These are phyloP conservation scores for Triadica sebifera DNA, from an alignment of 345 rosid species.

Conservation along the genomic window DNA sequence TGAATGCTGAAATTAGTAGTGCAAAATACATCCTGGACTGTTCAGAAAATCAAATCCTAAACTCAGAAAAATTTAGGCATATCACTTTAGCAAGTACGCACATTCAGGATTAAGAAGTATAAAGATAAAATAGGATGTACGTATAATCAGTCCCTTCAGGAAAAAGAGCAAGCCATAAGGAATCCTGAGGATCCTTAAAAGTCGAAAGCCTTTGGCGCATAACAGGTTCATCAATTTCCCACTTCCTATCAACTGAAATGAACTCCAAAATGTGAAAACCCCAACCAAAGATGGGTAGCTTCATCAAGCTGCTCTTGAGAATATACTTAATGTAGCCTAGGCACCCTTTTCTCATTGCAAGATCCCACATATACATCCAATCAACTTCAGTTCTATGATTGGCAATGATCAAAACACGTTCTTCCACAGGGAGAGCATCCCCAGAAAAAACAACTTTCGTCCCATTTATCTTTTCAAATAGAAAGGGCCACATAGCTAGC, in stretches of 20 bases:
- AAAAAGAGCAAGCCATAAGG: constrained; percentile 85
- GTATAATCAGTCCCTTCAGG: constrained; percentile 92
- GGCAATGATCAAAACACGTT: constrained; percentile 61
- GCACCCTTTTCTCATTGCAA: constrained; percentile 71
- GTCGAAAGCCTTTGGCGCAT: constrained; percentile 56
- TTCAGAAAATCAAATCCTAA: background rate
- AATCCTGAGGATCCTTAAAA: constrained; percentile 63
- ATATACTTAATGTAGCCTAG: constrained; percentile 73
- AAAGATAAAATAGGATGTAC: constrained; percentile 37
- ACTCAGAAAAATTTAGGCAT: background rate
- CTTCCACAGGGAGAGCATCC: constrained; percentile 48
- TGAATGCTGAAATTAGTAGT: background rate
- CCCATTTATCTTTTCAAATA: constrained; percentile 73
- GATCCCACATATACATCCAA: constrained; percentile 92
- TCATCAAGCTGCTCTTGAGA: constrained; percentile 85
- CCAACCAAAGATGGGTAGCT: constrained; percentile 76
- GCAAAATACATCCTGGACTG: background rate
- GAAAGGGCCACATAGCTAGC: constrained; percentile 82
- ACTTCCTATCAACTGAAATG: constrained; percentile 82
- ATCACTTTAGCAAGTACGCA: constrained; percentile 6
- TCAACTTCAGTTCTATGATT: constrained; percentile 93
- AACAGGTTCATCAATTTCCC: constrained; percentile 68
- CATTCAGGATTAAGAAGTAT: constrained; percentile 16
- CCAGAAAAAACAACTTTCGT: constrained; percentile 70
- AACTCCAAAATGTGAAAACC: constrained; percentile 84